These are phyloP conservation scores for Triadica sebifera DNA, from an alignment of 345 rosid genomes.

Conservation along the genomic window DNA sequence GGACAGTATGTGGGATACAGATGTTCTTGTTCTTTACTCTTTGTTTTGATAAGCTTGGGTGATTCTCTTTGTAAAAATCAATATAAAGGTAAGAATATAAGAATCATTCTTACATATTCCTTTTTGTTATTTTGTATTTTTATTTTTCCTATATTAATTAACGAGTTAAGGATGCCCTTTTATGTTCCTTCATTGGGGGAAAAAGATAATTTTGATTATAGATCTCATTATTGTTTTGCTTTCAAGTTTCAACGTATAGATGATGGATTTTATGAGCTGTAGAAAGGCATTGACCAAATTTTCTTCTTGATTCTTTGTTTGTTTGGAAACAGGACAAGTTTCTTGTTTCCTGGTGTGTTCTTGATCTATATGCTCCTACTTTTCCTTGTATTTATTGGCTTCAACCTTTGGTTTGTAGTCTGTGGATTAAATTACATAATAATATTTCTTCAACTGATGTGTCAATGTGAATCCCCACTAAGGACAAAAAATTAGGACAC, in stretches of 20 bases:
- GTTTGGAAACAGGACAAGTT: slow-evolving; percentile 18
- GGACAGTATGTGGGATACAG: background rate
- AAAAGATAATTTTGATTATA: background rate
- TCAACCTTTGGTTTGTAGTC: slow-evolving; percentile 13
- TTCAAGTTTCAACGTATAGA: background rate
- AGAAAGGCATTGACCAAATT: background rate
- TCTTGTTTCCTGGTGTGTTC: slow-evolving; percentile 35
- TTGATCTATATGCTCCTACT: slow-evolving; percentile 24
- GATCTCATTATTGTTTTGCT: slow-evolving; percentile 9
- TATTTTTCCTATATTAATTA: background rate
- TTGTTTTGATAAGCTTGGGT: slow-evolving; percentile 13
- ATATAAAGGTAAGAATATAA: slow-evolving; percentile 25
- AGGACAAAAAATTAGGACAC: slow-evolving; percentile 50
- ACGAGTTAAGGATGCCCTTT: background rate
- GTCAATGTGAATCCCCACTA: slow-evolving; percentile 34
- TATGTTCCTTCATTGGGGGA: background rate
- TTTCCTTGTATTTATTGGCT: slow-evolving; percentile 27
- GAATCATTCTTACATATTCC: slow-evolving; percentile 14
- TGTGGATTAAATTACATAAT: slow-evolving; percentile 15
- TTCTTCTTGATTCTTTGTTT: background rate
- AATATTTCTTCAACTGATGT: slow-evolving; percentile 25
- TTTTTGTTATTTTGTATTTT: background rate
- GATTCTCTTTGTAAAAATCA: slow-evolving; percentile 20
- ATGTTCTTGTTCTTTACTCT: slow-evolving; percentile 8
- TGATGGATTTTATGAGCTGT: background rate